Conservation (phyloP, 768 basidiomycete species). For the Collybia sordida region DNA sequence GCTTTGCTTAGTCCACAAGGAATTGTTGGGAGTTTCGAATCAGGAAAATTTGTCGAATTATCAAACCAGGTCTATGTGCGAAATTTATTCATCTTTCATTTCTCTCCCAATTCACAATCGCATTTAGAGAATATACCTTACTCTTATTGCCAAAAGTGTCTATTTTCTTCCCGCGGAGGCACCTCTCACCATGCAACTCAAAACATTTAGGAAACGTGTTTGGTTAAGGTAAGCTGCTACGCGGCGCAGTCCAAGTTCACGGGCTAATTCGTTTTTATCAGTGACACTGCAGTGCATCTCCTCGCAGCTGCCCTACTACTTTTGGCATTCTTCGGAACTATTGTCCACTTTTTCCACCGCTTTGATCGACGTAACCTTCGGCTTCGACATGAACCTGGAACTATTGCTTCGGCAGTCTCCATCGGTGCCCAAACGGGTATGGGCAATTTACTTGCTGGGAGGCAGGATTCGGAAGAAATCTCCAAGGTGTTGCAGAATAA, state of each 20-base stretch:
- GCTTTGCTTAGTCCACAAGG: slow-evolving; percentile 40
- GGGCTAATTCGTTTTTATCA: slow-evolving; percentile 15
- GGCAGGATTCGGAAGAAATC: slow-evolving; percentile 40
- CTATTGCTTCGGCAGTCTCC: slow-evolving; percentile 56
- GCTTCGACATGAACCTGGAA: slow-evolving; percentile 49
- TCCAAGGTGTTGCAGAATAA: slow-evolving; percentile 37
- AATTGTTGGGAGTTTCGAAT: slow-evolving; percentile 35
- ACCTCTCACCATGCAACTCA: slow-evolving; percentile 38
- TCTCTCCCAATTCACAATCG: neutral
- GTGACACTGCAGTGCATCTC: slow-evolving; percentile 43
- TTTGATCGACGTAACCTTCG: slow-evolving; percentile 41
- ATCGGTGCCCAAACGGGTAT: slow-evolving; percentile 52
- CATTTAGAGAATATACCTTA: slow-evolving; percentile 42
- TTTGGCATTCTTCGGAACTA: slow-evolving; percentile 39
- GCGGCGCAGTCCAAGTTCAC: neutral
- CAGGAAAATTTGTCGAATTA: slow-evolving; percentile 34
- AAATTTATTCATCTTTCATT: slow-evolving; percentile 3
- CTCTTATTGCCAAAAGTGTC: slow-evolving; percentile 47
- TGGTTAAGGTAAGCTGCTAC: slow-evolving; percentile 41
- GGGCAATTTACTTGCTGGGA: slow-evolving; percentile 41
- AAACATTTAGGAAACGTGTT: slow-evolving; percentile 44
- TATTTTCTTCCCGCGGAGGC: slow-evolving; percentile 44
- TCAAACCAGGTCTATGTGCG: slow-evolving; percentile 49
- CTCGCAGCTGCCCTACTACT: slow-evolving; percentile 40
- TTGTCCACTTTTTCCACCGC: slow-evolving; percentile 49